Conservation (phyloP, 805 yeast species). For the Pichia rugopelliculosa region DNA sequence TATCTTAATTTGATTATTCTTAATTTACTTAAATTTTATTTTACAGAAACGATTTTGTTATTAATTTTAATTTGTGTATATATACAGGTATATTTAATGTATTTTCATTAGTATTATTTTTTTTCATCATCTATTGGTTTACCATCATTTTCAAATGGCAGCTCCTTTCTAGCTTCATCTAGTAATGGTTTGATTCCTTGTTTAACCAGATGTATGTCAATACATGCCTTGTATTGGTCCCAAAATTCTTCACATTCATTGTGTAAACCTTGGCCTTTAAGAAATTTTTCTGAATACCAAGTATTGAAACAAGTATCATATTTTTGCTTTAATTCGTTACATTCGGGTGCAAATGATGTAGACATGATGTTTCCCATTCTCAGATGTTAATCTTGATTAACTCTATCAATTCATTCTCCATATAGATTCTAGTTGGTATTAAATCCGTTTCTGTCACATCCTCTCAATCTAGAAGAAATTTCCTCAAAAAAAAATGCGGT, state of each 20-base stretch:
- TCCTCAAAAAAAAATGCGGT: too few relatives aligned
- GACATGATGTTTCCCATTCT: conserved; percentile 68
- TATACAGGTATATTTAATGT: not conserved
- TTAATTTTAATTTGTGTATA: not conserved
- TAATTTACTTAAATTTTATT: not conserved
- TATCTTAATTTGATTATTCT: not conserved
- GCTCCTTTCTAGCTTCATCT: conserved; percentile 84
- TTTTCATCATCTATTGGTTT: conserved; percentile 19
- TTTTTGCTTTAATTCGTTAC: conserved; percentile 75
- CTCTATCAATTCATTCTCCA: too few relatives aligned
- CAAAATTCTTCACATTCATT: conserved; percentile 91
- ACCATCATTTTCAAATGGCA: conserved; percentile 76
- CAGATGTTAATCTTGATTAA: not conserved
- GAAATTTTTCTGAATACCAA: conserved; percentile 89
- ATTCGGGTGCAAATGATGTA: conserved; percentile 94
- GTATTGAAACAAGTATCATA: conserved; percentile 91
- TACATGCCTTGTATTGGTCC: conserved; percentile 84
- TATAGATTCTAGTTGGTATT: too few relatives aligned
- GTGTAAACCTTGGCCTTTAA: conserved; percentile 51
- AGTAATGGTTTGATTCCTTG: conserved; percentile 77
- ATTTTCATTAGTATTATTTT: not conserved
- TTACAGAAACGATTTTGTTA: not conserved
- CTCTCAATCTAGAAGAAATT: too few relatives aligned
- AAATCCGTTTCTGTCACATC: too few relatives aligned
- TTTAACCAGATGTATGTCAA: conserved; percentile 59